These are phyloP conservation scores for Somion occarium DNA, from an alignment of 1,284 basidiomycete genomes.

Conservation along the genomic window DNA sequence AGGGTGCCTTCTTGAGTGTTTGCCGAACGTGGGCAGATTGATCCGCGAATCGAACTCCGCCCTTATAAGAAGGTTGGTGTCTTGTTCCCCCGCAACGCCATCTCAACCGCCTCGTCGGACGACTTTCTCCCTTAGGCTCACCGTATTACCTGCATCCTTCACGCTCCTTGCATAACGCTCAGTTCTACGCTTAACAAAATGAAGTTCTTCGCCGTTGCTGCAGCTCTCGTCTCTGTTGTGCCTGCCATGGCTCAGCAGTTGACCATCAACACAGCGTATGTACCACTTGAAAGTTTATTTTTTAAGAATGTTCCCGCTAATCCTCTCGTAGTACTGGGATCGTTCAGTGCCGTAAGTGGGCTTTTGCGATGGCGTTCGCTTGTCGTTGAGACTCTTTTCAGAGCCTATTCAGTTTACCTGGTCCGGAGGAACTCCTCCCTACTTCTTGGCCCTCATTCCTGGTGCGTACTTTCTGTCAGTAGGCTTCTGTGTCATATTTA, in stretches of 20 bases:
- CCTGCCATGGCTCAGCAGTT: constrained; percentile 39
- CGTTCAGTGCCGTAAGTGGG: constrained; percentile 49
- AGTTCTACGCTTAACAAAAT: constrained; percentile 27
- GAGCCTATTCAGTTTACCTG: constrained; percentile 59
- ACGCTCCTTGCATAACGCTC: constrained; percentile 13
- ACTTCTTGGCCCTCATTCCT: constrained; percentile 63
- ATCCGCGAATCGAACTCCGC: constrained; percentile 4
- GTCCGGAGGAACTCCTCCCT: constrained; percentile 53
- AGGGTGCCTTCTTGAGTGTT: not conserved
- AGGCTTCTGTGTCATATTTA: constrained; percentile 2
- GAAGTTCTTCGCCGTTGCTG: constrained; percentile 44
- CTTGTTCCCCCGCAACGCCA: not conserved
- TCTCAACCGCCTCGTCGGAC: not conserved
- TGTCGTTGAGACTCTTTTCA: constrained; percentile 20
- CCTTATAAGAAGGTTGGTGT: not conserved
- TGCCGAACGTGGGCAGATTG: not conserved
- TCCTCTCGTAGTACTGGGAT: constrained; percentile 31
- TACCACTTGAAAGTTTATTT: too few species aligned
- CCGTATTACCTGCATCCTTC: constrained; percentile 3
- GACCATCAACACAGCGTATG: constrained; percentile 70
- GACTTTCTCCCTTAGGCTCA: constrained; percentile 4
- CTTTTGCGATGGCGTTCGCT: not conserved
- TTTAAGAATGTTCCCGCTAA: too few species aligned
- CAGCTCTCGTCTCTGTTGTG: constrained; percentile 41
- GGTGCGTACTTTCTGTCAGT: constrained; percentile 34